phyloP scores from a whole-genome alignment of 495 filamentous ascomycete genomes.

The Copromyces sp. region DNA sequence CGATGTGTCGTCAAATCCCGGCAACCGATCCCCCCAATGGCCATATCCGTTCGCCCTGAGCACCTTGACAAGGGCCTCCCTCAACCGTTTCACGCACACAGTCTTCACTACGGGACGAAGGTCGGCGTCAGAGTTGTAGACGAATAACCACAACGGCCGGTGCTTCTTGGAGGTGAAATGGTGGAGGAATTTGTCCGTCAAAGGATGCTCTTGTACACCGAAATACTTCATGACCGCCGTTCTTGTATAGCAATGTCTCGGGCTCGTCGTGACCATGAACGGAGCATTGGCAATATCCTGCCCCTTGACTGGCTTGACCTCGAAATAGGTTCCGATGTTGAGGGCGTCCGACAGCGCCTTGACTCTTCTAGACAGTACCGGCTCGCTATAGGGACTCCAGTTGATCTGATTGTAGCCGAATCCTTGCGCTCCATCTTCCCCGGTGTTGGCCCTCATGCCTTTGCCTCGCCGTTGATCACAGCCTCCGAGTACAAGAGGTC shows the following conservation, averaged over 20 bases:
- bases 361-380: neutral
- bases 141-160: constrained; percentile 43
- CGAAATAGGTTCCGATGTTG: neutral
- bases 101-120: constrained; percentile 43
- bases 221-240: constrained; percentile 17
- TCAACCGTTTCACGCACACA: constrained; percentile 39
- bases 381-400: neutral
- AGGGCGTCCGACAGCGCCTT: neutral
- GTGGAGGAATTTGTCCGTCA: constrained; percentile 19
- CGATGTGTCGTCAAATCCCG: neutral
- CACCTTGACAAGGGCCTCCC: constrained; percentile 43
- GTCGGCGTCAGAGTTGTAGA: constrained; percentile 15
- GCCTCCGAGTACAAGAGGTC: neutral
- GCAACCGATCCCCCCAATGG: constrained; percentile 33
- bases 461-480: neutral
- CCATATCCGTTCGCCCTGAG: constrained; percentile 48
- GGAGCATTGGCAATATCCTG: neutral
- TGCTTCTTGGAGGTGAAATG: constrained; percentile 20
- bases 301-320: neutral
- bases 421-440: neutral
- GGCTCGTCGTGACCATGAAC: neutral
- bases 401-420: neutral
- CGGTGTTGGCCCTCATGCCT: neutral
- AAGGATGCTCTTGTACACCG: constrained; percentile 21
- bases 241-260: neutral